These are phyloP conservation scores for Plasmodium falciparum DNA, from an alignment of 169 alveolate genomes.

Conservation along the genomic window DNA sequence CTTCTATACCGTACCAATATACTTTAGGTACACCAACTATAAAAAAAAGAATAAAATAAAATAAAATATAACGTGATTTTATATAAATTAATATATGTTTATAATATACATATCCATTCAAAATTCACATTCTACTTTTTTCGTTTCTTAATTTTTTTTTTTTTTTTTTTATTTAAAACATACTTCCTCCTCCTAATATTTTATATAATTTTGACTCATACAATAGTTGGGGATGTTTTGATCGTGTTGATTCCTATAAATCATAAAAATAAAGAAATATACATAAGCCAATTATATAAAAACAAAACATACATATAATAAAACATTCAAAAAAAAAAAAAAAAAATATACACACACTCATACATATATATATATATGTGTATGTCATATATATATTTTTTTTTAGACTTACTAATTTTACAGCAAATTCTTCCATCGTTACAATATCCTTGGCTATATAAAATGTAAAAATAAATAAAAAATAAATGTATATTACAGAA, in stretches of 20 bases:
- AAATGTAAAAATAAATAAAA: neutral
- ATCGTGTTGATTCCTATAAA: slow-evolving; percentile 95
- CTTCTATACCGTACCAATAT: slow-evolving; percentile 99
- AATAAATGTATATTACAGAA: slow-evolving; percentile 2
- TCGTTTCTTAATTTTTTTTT: slow-evolving; percentile 3
- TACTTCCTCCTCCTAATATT: slow-evolving; percentile 95
- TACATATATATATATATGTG: neutral
- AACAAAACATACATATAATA: no score
- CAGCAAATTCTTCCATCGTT: slow-evolving; percentile 97
- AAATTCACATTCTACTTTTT: no score
- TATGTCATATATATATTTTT: neutral
- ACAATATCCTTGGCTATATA: slow-evolving; percentile 92
- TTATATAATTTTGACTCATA: slow-evolving; percentile 97
- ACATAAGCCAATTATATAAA: neutral
- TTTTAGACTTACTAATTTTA: slow-evolving; percentile 89
- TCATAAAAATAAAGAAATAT: slow-evolving; percentile 76
- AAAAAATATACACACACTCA: neutral
- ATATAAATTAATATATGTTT: neutral
- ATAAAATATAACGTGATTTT: neutral
- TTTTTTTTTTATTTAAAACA: slow-evolving; percentile 23
- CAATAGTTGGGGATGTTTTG: slow-evolving; percentile 96
- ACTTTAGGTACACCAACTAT: slow-evolving; percentile 96
- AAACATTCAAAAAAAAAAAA: no score
- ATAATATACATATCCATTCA: no score
- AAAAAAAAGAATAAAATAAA: neutral